Evolutionary conservation across 2,329 filamentous ascomycete genomes (phyloP).

Genomic region (Colletotrichum spaethianum): DNA sequence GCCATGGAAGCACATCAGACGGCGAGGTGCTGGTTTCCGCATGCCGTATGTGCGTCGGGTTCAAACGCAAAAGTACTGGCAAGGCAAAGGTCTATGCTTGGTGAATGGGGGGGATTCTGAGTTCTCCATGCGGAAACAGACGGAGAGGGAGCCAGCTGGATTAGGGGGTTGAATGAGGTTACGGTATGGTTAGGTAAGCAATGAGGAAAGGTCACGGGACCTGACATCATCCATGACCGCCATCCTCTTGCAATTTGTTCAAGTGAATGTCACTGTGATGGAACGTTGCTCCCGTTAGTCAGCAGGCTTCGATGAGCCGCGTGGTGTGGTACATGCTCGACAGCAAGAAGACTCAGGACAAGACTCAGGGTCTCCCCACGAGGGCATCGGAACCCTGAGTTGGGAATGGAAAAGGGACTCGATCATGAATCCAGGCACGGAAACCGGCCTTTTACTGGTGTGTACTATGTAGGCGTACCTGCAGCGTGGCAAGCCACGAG

Average conservation of each 20-base stretch:
- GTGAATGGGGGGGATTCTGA: background rate
- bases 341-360: background rate
- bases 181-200: background rate
- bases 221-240: background rate
- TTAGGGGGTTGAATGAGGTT: background rate
- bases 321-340: background rate
- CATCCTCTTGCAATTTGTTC: background rate
- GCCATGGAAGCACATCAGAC: background rate
- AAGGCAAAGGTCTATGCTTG: background rate
- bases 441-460: background rate
- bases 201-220: background rate
- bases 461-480: constrained; percentile 5
- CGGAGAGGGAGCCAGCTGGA: background rate
- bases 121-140: background rate
- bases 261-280: background rate
- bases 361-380: background rate
- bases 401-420: background rate
- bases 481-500: constrained; percentile 23
- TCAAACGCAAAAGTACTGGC: background rate
- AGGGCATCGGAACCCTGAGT: background rate
- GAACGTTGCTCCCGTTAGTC: background rate
- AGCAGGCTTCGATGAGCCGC: background rate
- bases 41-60: background rate
- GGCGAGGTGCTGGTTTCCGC: background rate
- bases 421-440: constrained; percentile 6